Base-by-base conservation (phyloP, 768 basidiomycete genomes). In the Lactarius akahatsu region DNA sequence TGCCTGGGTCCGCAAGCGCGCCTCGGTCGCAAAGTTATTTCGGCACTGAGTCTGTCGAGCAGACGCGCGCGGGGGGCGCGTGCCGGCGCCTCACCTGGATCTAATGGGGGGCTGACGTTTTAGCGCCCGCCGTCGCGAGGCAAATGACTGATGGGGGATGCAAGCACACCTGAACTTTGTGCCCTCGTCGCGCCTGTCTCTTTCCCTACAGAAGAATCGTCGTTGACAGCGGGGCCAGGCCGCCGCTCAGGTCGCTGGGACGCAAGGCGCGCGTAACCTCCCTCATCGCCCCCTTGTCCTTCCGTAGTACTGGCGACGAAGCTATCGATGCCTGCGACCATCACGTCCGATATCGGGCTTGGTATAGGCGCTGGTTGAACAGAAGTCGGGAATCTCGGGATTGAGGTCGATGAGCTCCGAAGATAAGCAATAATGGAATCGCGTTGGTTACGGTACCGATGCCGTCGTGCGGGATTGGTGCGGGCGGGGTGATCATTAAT, bases 361-460 rank as follows among this genome's bases (percentile, higher is more conserved):
- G 58, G 43, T 26, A 20, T 15, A n/a, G n/a, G 34, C n/a, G 23
- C 56, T 36, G 13, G 26, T 7, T 47, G 60, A 34, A 54, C 57
- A 18, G 58, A 28, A 26, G 64, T 15, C 8, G 28, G 40, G 10
- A 13, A 50, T 50, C 55, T 63, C 62, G 66, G 67, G 23, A 52
- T 59, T 20, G 36, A 30, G 50, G 54, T 38, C 6, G 59, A 47
- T 8, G 71, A 64, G 7, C 59, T 63, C 13, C 70, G 68, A 58
- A 86, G 80, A 72, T 85, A 78, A 1, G 81, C 80, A 47, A 80
- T 81, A 4, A 86, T 78, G 16, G 83, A 80, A 62, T 83, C 80
- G 52, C 77, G 75, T 40, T 85, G 76, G 68, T 75, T 81, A 68
- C 77, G 79, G 66, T 78, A 75, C 64, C 80, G 80, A 50, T 75